Base-by-base conservation (phyloP, 805 yeast species). In the Sugiyamaella valdiviana region DNA sequence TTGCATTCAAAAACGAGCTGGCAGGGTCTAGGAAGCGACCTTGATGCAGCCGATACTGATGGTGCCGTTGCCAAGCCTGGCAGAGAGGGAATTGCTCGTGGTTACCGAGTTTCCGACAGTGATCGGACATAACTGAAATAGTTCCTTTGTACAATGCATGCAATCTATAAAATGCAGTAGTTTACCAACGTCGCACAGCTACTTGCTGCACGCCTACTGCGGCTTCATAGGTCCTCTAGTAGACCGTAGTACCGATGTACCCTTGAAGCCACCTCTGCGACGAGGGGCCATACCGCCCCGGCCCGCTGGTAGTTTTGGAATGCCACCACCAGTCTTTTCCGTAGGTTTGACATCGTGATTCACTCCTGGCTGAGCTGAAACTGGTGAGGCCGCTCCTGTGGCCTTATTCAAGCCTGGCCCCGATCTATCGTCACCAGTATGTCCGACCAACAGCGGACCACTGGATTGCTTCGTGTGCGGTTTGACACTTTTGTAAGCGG, bases 11-110 rank as follows among this genome's bases (percentile, higher is more conserved):
- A 91, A 57, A 68, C 72, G 22, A 60, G 63, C 2, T 91, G 98
- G 98, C 78, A 82, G 0, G 99, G 99, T 0, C 70, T 91, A 29
- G 99, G 98, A 1, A 83, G 93, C 51, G 97, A 91, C 61, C 88
- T 73, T 66, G 70, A 66, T 1, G 72, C 65, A 5, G 69, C 63
- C 14, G 73, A 68, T 36, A 72, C 69, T 42, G 79, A 75, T n/a
- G 96, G 95, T 36, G 95, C 97, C 0, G 64, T 73, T 0, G 75
- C 88, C 0, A 95, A 89, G 61, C 81, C 83, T 54, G 99, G 99
- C 1, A 72, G 83, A 42, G 72, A 77, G 2, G 99, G 99, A 36
- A 78, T 91, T 48, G 99, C 99, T 1, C 74, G 98, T 56, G 95
- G 93, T 2, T 93, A 91, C 59, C 35, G 43, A 5, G 59, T 54